Base-by-base conservation (phyloP, 768 basidiomycete genomes). In the Mycena olivaceomarginata region DNA sequence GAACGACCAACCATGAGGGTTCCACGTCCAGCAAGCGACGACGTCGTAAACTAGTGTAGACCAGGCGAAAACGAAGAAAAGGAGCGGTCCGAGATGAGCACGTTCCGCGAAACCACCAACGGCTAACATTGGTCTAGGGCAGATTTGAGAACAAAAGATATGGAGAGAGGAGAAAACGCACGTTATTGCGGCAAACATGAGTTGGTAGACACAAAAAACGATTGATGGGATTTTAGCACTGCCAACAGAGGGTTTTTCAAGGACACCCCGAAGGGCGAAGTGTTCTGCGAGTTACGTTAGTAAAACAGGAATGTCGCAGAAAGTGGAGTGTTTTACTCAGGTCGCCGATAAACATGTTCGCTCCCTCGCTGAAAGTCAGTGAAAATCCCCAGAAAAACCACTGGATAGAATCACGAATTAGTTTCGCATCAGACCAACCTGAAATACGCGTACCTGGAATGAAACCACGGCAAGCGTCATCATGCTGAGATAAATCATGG, bases 351-450 rank as follows among this genome's bases (percentile, higher is more conserved):
- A 90, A 99, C 22, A 81, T 76, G 77, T 86, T 88, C 4, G 89
- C 96, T 0, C 89, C 92, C 4, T 96, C 95, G 75, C 94, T 95
- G 88, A 99, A 99, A 0, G 98, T 92, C 25, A 99, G 88, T 3
- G 97, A 98, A 86, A 91, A 99, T 0, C 98, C 98, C 98, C 98
- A 98, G 90, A 98, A 97, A 88, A 96, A 97, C 97, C 97, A 97
- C 94, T 97, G 77, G 18, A 75, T 76, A 8, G 43, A 10, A 57
- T 51, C 6, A 45, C 31, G 39, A 82, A 22, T 80, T 71, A 80
- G 53, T n/a, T 41, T 8, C 10, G 25, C 41, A 59, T 62, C 40
- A 62, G 37, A 40, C 3, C 25, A 12, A 16, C 2, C 9, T 48
- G 45, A 20, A 37, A 16, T 53, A 40, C 0, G 88, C 92, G 74